Percentiles rank a stretch among this genome's conserved stretches.
Evolutionary conservation across 352 stramenopile genomes (phyloP).

Genomic region (Phytophthora nicotianae): DNA sequence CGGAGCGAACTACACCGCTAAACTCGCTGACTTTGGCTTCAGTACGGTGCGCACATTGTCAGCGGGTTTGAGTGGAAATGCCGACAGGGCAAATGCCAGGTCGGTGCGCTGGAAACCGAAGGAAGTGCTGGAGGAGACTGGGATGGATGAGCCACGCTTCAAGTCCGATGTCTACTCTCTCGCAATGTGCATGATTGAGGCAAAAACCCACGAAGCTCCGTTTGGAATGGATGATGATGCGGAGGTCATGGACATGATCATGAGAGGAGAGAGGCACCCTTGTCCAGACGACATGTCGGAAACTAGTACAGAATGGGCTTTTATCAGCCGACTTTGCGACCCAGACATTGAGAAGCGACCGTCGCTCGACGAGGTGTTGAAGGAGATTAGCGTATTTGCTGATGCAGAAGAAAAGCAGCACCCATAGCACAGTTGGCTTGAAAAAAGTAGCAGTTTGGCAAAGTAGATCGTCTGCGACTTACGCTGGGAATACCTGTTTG

Average conservation of each 20-base stretch:
- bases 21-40: conserved; percentile 5
- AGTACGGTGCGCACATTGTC: not conserved
- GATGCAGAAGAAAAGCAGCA: conserved; percentile 14
- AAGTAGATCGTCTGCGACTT: too few relatives aligned
- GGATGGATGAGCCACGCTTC: conserved; percentile 7
- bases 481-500: too few relatives aligned
- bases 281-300: conserved; percentile 7
- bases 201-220: not conserved
- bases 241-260: conserved; percentile 9
- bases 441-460: not conserved
- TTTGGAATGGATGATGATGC: conserved; percentile 7
- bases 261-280: conserved; percentile 11
- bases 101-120: conserved; percentile 8
- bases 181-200: conserved; percentile 15
- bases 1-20: not conserved
- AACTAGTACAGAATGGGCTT: conserved; percentile 5
- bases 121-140: conserved; percentile 23
- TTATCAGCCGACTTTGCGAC: conserved; percentile 19
- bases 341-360: conserved; percentile 18
- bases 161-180: conserved; percentile 15
- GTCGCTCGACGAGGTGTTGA: conserved; percentile 17
- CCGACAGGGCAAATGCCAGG: conserved; percentile 1
- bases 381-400: conserved; percentile 14
- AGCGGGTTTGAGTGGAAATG: not conserved
- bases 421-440: conserved; percentile 15